Base-by-base conservation (phyloP, 2,329 filamentous ascomycete genomes). In the Talaromyces sp. region DNA sequence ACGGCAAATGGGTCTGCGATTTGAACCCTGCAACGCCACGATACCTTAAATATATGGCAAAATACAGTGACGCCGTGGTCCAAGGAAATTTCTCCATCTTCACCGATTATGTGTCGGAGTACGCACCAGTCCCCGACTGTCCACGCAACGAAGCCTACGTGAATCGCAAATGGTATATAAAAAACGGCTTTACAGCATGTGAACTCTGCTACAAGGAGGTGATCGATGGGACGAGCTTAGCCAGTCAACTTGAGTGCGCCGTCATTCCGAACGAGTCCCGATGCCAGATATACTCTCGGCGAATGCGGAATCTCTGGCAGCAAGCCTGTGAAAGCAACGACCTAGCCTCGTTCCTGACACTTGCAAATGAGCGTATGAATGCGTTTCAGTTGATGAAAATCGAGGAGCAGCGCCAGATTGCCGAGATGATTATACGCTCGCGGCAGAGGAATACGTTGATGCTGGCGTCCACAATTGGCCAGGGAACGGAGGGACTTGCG, bases 131-230 rank as follows among this genome's bases (percentile, higher is more conserved):
- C 4, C 50, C 50, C 50, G 31, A 56, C 9, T 56, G 50, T 35
- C 50, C 50, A 5, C 39, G 39, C 16, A 43, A 43, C 39, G 9
- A 16, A n/a, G 39, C 39, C 16, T 43, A 43, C 16, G 8, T n/a
- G 3, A 43, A 43, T 3, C 39, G 39, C 39, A 43, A 43, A 43
- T 43, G 39, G 39, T 43, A 43, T 8, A 33, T 5, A 24, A 24
- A 7, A 7, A 22, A 22, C 22, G 1, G 22, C 49, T 52, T 33
- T 52, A 52, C 49, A 33, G 49, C 24, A 52, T 52, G 49, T 14
- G 49, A 52, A 33, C 49, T 52, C 24, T 52, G 49, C 49, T 52
- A 52, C 49, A 52, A 52, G 49, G 49, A 52, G 33, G 49, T 14
- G 13, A 24, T 52, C 24, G 49, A 52, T 14, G 49, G 49, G 49